Conservation (phyloP, 2,329 filamentous ascomycete genomes). For the Cercospora sojina region DNA sequence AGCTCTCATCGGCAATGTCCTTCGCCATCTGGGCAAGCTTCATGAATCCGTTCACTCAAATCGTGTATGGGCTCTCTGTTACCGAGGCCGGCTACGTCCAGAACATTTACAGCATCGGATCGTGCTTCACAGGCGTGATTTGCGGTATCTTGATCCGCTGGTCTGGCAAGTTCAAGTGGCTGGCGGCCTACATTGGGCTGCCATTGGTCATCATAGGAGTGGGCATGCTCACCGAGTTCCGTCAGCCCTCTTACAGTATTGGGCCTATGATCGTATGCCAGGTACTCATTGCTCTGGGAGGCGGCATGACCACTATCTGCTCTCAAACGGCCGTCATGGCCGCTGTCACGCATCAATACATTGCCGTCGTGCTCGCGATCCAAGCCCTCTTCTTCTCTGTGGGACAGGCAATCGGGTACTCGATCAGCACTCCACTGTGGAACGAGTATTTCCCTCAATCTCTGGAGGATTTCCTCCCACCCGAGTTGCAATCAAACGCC, state of each 20-base stretch:
- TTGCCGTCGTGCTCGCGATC: conserved; percentile 40
- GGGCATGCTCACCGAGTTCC: conserved; percentile 40
- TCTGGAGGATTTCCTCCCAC: background rate
- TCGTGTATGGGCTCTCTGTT: conserved; percentile 39
- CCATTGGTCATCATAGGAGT: conserved; percentile 35
- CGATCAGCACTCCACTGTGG: conserved; percentile 11
- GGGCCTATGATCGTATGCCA: conserved; percentile 44
- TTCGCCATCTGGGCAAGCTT: conserved; percentile 43
- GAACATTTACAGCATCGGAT: conserved; percentile 42
- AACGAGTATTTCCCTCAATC: conserved; percentile 3
- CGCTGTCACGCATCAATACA: conserved; percentile 35
- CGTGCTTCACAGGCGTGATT: conserved; percentile 31
- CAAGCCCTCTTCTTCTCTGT: conserved; percentile 27
- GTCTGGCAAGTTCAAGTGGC: conserved; percentile 40
- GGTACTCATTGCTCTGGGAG: conserved; percentile 43
- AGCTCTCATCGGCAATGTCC: conserved; percentile 37
- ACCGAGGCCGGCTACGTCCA: conserved; percentile 40
- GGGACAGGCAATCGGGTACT: conserved; percentile 7
- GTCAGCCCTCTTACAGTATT: conserved; percentile 34
- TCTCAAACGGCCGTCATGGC: conserved; percentile 41
- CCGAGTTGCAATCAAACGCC: background rate
- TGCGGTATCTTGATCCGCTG: conserved; percentile 36
- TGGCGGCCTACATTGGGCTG: conserved; percentile 11
- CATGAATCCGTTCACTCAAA: conserved; percentile 44
- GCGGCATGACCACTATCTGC: conserved; percentile 33